Conservation (phyloP, 495 filamentous ascomycete species). For the Amorphotheca resinae region DNA sequence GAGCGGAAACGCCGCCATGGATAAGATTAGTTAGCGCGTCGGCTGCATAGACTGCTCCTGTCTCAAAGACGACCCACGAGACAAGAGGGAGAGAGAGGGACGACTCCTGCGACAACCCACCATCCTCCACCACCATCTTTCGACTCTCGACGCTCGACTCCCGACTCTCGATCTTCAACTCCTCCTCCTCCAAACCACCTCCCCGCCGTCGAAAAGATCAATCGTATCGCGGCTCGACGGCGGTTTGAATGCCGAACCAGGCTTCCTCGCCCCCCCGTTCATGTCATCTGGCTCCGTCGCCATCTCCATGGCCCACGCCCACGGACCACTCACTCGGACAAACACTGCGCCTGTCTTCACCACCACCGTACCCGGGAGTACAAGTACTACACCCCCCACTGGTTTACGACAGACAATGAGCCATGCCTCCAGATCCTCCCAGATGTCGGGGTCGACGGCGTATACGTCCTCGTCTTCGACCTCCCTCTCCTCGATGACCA, state of each 20-base stretch:
- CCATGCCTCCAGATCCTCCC: slow-evolving; percentile 36
- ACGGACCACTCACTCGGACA: slow-evolving; percentile 31
- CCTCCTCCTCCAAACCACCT: background rate
- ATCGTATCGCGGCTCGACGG: background rate
- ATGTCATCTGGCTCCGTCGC: slow-evolving; percentile 16
- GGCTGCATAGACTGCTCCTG: slow-evolving; percentile 1
- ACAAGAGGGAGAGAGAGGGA: background rate
- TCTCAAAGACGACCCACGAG: slow-evolving; percentile 6
- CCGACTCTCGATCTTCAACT: background rate
- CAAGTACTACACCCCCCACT: slow-evolving; percentile 22
- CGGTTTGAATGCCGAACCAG: slow-evolving; percentile 17
- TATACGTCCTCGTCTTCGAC: slow-evolving; percentile 32
- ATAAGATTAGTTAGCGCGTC: background rate
- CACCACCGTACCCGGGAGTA: too few relatives aligned
- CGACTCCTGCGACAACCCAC: background rate
- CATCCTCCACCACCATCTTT: background rate
- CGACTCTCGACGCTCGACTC: background rate
- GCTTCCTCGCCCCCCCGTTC: background rate
- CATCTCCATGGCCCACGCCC: slow-evolving; percentile 35
- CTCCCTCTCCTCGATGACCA: slow-evolving; percentile 32
- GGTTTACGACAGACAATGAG: slow-evolving; percentile 28
- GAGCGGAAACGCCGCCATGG: too few relatives aligned
- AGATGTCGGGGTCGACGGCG: slow-evolving; percentile 39
- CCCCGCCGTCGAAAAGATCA: too few relatives aligned
- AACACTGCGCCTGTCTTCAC: slow-evolving; percentile 37